phyloP scores from a whole-genome alignment of 31 red algal species.

The Bonnemaisonia californica region DNA sequence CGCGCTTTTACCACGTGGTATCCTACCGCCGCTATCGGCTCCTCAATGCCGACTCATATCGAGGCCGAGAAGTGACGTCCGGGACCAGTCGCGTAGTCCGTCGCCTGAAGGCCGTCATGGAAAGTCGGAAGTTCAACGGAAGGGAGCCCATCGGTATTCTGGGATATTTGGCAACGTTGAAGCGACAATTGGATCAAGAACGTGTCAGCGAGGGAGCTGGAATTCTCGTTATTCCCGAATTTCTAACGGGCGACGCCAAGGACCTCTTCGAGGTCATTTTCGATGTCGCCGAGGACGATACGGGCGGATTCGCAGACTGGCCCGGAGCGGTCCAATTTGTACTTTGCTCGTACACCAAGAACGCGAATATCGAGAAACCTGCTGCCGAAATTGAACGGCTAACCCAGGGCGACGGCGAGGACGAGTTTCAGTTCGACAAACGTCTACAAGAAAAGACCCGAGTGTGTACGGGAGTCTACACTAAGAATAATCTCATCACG shows the following conservation, averaged over 20 bases:
- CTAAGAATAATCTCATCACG: not conserved
- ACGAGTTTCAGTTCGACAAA: not conserved
- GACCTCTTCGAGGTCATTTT: not conserved
- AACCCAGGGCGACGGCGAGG: not conserved
- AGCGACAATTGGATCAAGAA: not conserved
- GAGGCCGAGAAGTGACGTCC: too few relatives aligned
- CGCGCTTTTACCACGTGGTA: too few relatives aligned
- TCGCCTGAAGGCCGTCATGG: too few relatives aligned
- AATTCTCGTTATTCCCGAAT: not conserved
- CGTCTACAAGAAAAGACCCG: not conserved
- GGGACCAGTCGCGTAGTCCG: too few relatives aligned
- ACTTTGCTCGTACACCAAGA: constrained; percentile 4
- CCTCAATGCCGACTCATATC: too few relatives aligned
- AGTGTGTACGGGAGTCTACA: not conserved
- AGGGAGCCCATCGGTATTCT: not conserved
- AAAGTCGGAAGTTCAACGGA: not conserved
- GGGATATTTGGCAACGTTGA: not conserved
- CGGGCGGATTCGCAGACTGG: not conserved
- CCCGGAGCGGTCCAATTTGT: not conserved
- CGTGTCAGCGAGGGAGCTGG: not conserved
- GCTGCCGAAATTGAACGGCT: too few relatives aligned
- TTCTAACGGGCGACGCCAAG: not conserved
- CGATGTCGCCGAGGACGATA: not conserved
- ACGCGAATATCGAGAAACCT: not conserved
- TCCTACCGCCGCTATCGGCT: too few relatives aligned